A percentile compares a stretch with the other conserved stretches of the same genome.
phyloP scores from a whole-genome alignment of 352 stramenopile genomes.

The Plasmopara halstedii region DNA sequence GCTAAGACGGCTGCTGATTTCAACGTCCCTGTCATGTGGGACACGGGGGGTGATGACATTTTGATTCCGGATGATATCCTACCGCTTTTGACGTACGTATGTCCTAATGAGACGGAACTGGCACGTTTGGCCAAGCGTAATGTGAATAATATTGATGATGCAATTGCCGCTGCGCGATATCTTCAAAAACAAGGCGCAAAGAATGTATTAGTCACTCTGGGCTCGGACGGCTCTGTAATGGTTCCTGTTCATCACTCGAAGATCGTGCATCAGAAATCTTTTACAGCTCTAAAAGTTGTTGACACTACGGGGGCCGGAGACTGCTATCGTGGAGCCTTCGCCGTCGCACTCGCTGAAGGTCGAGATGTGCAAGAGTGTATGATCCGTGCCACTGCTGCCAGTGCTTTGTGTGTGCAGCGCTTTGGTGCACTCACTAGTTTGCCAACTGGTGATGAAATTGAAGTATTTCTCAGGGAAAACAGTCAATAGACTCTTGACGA shows the following conservation, averaged over 20 bases:
- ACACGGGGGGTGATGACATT: constrained; percentile 66
- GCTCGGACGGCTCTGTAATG: constrained; percentile 58
- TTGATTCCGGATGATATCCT: constrained; percentile 46
- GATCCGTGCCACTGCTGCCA: constrained; percentile 43
- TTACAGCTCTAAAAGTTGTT: constrained; percentile 52
- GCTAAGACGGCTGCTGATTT: constrained; percentile 34
- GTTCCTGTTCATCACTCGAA: constrained; percentile 28
- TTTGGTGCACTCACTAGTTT: constrained; percentile 62
- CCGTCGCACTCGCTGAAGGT: constrained; percentile 44
- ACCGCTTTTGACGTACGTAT: constrained; percentile 49
- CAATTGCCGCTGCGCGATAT: constrained; percentile 39
- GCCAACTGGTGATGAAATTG: constrained; percentile 30
- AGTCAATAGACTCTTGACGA: background rate
- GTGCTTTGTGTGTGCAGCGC: constrained; percentile 58
- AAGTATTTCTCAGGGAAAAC: constrained; percentile 17
- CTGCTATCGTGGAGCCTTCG: constrained; percentile 68
- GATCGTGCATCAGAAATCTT: constrained; percentile 38
- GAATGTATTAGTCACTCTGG: constrained; percentile 62
- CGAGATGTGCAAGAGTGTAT: constrained; percentile 44
- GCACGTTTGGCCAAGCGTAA: constrained; percentile 29
- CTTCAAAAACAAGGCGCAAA: constrained; percentile 44
- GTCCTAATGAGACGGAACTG: constrained; percentile 77
- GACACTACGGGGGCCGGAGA: constrained; percentile 78
- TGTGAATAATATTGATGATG: constrained; percentile 38
- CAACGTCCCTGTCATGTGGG: constrained; percentile 63